These are phyloP conservation scores for Pythium angustatum DNA, from an alignment of 352 stramenopile genomes.

Conservation along the genomic window DNA sequence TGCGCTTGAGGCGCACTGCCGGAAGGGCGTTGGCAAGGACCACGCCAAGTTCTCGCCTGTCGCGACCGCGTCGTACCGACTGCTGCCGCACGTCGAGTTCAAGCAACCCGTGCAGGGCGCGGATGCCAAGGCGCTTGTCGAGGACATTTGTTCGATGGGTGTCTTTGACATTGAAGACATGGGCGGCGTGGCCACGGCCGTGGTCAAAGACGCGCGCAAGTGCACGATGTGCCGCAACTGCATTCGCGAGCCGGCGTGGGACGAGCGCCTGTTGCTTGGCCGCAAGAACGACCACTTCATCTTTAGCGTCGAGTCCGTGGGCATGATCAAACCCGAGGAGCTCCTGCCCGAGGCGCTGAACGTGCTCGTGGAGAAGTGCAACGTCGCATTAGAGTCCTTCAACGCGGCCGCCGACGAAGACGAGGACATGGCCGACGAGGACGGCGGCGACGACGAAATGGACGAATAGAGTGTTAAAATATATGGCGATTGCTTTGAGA, in stretches of 20 bases:
- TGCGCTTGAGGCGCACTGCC: conserved; percentile 93
- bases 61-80: conserved; percentile 93
- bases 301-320: conserved; percentile 87
- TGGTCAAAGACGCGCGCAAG: conserved; percentile 82
- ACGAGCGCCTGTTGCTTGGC: conserved; percentile 88
- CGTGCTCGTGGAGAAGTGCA: conserved; percentile 83
- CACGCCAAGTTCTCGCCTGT: conserved; percentile 98
- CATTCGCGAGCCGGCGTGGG: conserved; percentile 88
- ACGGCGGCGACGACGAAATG: conserved; percentile 44
- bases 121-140: conserved; percentile 58
- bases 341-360: conserved; percentile 76
- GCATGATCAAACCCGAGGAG: conserved; percentile 87
- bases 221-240: conserved; percentile 98
- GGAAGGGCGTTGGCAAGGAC: conserved; percentile 95
- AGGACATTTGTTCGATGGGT: conserved; percentile 74
- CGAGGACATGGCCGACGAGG: conserved; percentile 52
- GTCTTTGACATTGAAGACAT: conserved; percentile 94
- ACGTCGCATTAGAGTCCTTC: conserved; percentile 81
- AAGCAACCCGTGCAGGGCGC: conserved; percentile 60
- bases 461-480: conserved; percentile 48
- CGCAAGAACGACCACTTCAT: conserved; percentile 97
- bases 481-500: conserved; percentile 17
- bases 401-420: conserved; percentile 49
- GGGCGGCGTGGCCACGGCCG: conserved; percentile 60
- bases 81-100: conserved; percentile 88